phyloP scores from a whole-genome alignment of 495 filamentous ascomycete species.

The Penicillium psychrofluorescens region DNA sequence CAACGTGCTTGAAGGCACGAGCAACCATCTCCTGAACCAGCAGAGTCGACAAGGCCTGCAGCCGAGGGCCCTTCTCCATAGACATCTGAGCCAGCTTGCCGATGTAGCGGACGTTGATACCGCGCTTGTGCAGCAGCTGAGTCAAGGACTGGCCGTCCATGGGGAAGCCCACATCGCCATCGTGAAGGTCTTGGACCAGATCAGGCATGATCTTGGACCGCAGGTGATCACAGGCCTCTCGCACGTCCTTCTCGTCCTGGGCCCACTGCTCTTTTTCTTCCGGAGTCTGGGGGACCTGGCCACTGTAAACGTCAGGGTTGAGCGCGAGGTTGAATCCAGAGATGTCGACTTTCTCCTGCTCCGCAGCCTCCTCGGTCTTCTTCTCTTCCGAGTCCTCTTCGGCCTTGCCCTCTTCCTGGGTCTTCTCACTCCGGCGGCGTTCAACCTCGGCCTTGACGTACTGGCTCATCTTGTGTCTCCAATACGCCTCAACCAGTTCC shows the following conservation, averaged over 20 bases:
- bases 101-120: slow-evolving; percentile 94
- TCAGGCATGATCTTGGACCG: slow-evolving; percentile 65
- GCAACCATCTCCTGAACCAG: slow-evolving; percentile 88
- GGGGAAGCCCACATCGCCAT: slow-evolving; percentile 91
- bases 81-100: slow-evolving; percentile 70
- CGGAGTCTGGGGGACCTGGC: slow-evolving; percentile 81
- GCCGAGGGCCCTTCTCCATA: slow-evolving; percentile 57
- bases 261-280: slow-evolving; percentile 81
- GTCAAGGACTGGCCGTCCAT: slow-evolving; percentile 94
- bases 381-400: slow-evolving; percentile 19
- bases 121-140: slow-evolving; percentile 88
- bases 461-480: slow-evolving; percentile 77
- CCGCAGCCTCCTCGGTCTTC: slow-evolving; percentile 25
- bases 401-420: slow-evolving; percentile 38
- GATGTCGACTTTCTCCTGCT: slow-evolving; percentile 65
- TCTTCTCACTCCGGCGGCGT: slow-evolving; percentile 40
- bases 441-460: slow-evolving; percentile 72
- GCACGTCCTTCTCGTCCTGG: slow-evolving; percentile 83
- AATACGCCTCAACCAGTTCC: slow-evolving; percentile 80
- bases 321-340: slow-evolving; percentile 80
- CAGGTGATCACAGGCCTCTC: slow-evolving; percentile 73
- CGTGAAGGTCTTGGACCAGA: slow-evolving; percentile 73
- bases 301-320: slow-evolving; percentile 94
- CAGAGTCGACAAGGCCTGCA: slow-evolving; percentile 68
- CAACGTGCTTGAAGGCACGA: slow-evolving; percentile 88